Base-by-base conservation (phyloP, 2,329 filamentous ascomycete species). In the Pseudogymnoascus sp. region DNA sequence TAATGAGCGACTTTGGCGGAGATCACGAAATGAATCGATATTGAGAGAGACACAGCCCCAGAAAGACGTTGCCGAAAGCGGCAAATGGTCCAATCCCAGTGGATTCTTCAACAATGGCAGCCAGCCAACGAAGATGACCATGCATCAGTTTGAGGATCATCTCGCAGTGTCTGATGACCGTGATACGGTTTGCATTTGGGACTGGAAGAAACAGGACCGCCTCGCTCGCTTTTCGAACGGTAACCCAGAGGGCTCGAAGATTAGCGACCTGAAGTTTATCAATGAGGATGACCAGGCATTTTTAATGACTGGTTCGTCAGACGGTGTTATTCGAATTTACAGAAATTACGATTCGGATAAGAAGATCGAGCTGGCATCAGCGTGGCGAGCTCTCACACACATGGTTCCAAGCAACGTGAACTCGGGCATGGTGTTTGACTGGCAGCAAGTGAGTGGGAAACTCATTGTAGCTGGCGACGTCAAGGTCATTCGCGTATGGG, bases 251-350 rank as follows among this genome's bases (percentile, higher is more conserved):
- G 91, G 93, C 2, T 96, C 92, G 26, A 91, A 87, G 69, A 96
- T 99, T 70, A 96, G 92, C 62, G 93, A 97, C 74, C 87, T 97
- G 73, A 90, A 92, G 63, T 97, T 97, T 75, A 96, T 99, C 79
- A 99, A 99, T 69, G 95, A 99, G 75, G 95, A 99, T 70, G 95
- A 99, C 73, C 91, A 96, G 72, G 95, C 93, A 2, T 85, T 97
- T 67, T 78, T 99, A 64, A 91, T 99, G 84, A 96, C 91, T 0
- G 95, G 95, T 1, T 96, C 93, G 6, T 96, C 92, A 1, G 95
- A 99, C 71, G 95, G 95, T 62, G 91, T 97, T 16, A 85, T 99
- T 67, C 90, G 96, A 67, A 87, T 97, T 34, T 99, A 96, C 77
- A 86, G 92, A 67, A 89, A 95, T 73, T 99, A 99, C 74, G 92